A percentile compares a stretch with the other conserved stretches of the same genome.
Evolutionary conservation across 805 yeast genomes (phyloP).

Genomic region (Spathaspora passalidarum): DNA sequence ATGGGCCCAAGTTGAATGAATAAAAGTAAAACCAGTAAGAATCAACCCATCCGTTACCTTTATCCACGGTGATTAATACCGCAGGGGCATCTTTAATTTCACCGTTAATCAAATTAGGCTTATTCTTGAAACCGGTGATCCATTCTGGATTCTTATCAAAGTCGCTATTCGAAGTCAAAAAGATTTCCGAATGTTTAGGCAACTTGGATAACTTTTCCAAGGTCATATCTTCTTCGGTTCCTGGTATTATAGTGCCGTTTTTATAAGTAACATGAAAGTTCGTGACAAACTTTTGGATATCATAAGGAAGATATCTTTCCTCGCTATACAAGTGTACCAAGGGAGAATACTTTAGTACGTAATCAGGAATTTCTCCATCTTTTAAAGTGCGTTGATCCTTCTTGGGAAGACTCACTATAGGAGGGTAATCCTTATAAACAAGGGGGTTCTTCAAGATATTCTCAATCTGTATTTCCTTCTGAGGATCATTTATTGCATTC

Average conservation of each 20-base stretch:
- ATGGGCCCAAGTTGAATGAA: conserved; percentile 92
- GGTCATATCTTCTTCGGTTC: conserved; percentile 30
- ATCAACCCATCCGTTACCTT: conserved; percentile 93
- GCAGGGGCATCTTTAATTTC: conserved; percentile 76
- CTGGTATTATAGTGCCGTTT: conserved; percentile 43
- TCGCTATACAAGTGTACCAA: conserved; percentile 84
- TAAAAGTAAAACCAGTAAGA: conserved; percentile 96
- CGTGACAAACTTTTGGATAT: conserved; percentile 62
- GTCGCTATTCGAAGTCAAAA: conserved; percentile 64
- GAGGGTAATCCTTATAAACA: conserved; percentile 26
- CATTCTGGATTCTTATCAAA: conserved; percentile 74
- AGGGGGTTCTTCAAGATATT: conserved; percentile 8
- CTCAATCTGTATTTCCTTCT: conserved; percentile 7
- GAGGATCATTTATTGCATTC: conserved; percentile 7
- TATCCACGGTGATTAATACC: conserved; percentile 77
- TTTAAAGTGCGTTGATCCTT: conserved; percentile 34
- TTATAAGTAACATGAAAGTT: conserved; percentile 58
- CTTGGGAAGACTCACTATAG: conserved; percentile 32
- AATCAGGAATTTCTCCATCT: conserved; percentile 60
- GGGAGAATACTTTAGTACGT: conserved; percentile 67
- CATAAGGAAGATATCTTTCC: conserved; percentile 83
- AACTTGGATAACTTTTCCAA: conserved; percentile 29
- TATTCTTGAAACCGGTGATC: conserved; percentile 71
- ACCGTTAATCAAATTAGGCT: conserved; percentile 72
- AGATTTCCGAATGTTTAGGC: conserved; percentile 37